Evolutionary conservation across 1,139 yeast species (phyloP).

Genomic region (Arxiozyma slooffiae): DNA sequence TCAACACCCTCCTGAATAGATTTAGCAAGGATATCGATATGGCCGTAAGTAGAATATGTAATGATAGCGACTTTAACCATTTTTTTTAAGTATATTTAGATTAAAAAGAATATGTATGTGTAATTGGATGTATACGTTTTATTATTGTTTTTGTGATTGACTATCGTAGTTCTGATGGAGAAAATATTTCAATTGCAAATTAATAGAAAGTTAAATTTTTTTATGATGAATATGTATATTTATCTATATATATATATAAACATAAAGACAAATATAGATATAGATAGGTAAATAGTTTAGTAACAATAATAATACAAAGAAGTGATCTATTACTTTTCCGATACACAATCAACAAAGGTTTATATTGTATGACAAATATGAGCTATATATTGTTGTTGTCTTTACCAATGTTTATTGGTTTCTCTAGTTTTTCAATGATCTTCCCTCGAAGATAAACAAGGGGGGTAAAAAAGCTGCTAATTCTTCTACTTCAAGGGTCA

Average conservation of each 20-base stretch:
- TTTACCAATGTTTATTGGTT: no score
- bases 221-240: not conserved
- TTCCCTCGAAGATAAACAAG: no score
- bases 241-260: no score
- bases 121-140: not conserved
- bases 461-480: not conserved
- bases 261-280: no score
- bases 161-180: not conserved
- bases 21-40: conserved; percentile 45
- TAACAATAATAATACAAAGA: no score
- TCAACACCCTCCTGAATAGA: conserved; percentile 48
- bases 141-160: not conserved
- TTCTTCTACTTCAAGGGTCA: not conserved
- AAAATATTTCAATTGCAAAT: not conserved
- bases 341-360: not conserved
- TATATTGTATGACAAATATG: no score
- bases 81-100: conserved; percentile 3
- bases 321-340: not conserved
- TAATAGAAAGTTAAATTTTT: not conserved
- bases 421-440: not conserved
- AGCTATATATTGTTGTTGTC: not conserved
- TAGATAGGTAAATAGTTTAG: not conserved
- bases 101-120: not conserved
- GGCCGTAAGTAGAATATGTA: conserved; percentile 57
- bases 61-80: conserved; percentile 52